Evolutionary conservation across 129 eudicot genomes (phyloP).

Genomic region (Lactuca sativa): DNA sequence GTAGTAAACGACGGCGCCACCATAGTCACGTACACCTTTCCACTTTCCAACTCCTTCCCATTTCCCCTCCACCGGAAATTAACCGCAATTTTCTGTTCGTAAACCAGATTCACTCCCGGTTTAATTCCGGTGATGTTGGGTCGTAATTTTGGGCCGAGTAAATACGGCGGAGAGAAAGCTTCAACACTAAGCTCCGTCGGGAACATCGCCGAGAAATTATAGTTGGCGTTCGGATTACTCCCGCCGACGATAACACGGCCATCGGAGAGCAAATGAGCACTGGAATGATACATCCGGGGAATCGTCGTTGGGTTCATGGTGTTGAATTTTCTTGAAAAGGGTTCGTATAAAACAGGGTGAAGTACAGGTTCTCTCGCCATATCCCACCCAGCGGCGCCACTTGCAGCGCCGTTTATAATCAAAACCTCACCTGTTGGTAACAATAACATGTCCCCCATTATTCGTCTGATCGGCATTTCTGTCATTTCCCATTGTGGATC

Average conservation of each 20-base stretch:
- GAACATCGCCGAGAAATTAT: slow-evolving; percentile 41
- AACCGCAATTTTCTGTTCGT: slow-evolving; percentile 23
- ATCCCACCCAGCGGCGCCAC: slow-evolving; percentile 73
- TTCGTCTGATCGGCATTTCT: slow-evolving; percentile 55
- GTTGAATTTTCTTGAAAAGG: slow-evolving; percentile 35
- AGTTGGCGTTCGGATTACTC: slow-evolving; percentile 41
- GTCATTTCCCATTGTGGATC: slow-evolving; percentile 60
- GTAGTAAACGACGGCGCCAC: slow-evolving; percentile 52
- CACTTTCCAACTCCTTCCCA: slow-evolving; percentile 5
- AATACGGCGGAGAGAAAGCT: slow-evolving; percentile 49
- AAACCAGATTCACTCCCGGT: slow-evolving; percentile 21
- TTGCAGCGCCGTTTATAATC: slow-evolving; percentile 58
- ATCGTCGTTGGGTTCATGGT: slow-evolving; percentile 35
- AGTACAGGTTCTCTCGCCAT: slow-evolving; percentile 46
- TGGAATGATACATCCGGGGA: slow-evolving; percentile 70
- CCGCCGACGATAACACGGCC: slow-evolving; percentile 72
- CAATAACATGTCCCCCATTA: slow-evolving; percentile 78
- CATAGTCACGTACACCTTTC: slow-evolving; percentile 37
- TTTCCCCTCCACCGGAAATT: slow-evolving; percentile 25
- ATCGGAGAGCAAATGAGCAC: slow-evolving; percentile 55
- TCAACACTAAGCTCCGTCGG: slow-evolving; percentile 54
- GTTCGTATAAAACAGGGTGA: slow-evolving; percentile 50
- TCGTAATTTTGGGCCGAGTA: slow-evolving; percentile 20
- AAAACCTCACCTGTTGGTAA: slow-evolving; percentile 61
- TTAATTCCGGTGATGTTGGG: slow-evolving; percentile 34